Evolutionary conservation across 2,329 filamentous ascomycete genomes (phyloP), one percentile per base, ranked within the genome.

Genomic region (Cadophora malorum): DNA sequence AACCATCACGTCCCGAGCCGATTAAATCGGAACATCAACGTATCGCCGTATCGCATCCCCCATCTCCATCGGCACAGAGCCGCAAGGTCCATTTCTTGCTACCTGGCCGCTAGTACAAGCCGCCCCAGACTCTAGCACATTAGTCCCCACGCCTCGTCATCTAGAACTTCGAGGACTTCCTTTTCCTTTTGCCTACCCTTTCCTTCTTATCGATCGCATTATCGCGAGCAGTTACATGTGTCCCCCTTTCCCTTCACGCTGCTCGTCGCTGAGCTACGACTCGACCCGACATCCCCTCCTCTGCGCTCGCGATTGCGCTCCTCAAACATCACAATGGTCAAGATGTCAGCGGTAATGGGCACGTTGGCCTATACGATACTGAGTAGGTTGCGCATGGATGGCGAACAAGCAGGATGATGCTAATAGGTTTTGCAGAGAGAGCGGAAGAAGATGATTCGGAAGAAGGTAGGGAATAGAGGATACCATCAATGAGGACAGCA

Each of bases 231-330:
- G 64, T 74, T 78, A 78, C 75, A 78, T 78, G 76, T 73, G 73
- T 77, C 68, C 71, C 75, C 70, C 64, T 69, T 66, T 68, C 56
- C 49, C 59, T 45, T 16, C 55, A 62, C 69, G 67, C 70, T 74
- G 77, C 77, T 78, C 76, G 72, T 73, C 67, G 67, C 70, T 73
- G 76, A 76, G 77, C 76, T 63, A 73, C 71, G 63, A 69, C 67
- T 71, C 69, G 52, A 64, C 68, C 31, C 52, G 58, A 60, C 21
- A 50, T 25, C 55, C 52, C 38, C 35, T 59, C 49, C 64, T 16
- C 23, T 56, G 10, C 47, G 58, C 58, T 58, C 53, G 50, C 60
- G 50, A 53, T 45, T n/a, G 50, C 16, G 45, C 25, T 59, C 49
- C 62, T 59, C 52, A 62, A 58, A 21, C 35, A 8, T 52, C 35